These are phyloP conservation scores for Lasiodiplodia gonubiensis DNA, from an alignment of 2,329 filamentous ascomycete species.

Conservation along the genomic window DNA sequence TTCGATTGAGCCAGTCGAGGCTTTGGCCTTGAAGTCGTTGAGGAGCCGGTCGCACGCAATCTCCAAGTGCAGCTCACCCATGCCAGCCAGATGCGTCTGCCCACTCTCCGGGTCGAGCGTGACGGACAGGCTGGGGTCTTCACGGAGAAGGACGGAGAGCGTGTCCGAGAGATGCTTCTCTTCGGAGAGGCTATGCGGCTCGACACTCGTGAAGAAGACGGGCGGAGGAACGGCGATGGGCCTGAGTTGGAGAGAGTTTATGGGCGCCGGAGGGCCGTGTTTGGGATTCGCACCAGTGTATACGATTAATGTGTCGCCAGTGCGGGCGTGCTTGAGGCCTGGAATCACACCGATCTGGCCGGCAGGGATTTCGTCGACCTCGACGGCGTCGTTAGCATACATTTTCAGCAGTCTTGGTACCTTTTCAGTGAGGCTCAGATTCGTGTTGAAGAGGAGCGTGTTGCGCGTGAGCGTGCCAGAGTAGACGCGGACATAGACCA, in stretches of 20 bases:
- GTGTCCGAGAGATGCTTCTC: constrained; percentile 80
- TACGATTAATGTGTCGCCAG: constrained; percentile 87
- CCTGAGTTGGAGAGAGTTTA: constrained; percentile 79
- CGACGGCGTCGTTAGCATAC: constrained; percentile 84
- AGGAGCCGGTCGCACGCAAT: constrained; percentile 88
- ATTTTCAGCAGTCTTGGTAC: constrained; percentile 85
- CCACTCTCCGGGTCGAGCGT: constrained; percentile 86
- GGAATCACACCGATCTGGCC: constrained; percentile 95
- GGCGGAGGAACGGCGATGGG: constrained; percentile 90
- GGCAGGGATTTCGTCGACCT: constrained; percentile 77
- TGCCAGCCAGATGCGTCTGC: constrained; percentile 90
- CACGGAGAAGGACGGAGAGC: constrained; percentile 78
- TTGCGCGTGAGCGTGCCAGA: constrained; percentile 79
- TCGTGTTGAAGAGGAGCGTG: constrained; percentile 83
- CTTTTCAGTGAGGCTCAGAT: constrained; percentile 77
- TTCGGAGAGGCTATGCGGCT: constrained; percentile 77
- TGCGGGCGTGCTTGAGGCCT: constrained; percentile 88
- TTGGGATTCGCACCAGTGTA: constrained; percentile 67
- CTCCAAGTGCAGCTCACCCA: constrained; percentile 95
- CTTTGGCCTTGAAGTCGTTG: constrained; percentile 87
- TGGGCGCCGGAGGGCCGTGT: constrained; percentile 68
- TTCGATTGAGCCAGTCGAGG: constrained; percentile 84
- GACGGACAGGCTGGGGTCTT: constrained; percentile 91
- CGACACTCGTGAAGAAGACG: constrained; percentile 95
- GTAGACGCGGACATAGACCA: constrained; percentile 93